These are phyloP conservation scores for Mallotus nudiflorus DNA, from an alignment of 345 rosid species.

Conservation along the genomic window DNA sequence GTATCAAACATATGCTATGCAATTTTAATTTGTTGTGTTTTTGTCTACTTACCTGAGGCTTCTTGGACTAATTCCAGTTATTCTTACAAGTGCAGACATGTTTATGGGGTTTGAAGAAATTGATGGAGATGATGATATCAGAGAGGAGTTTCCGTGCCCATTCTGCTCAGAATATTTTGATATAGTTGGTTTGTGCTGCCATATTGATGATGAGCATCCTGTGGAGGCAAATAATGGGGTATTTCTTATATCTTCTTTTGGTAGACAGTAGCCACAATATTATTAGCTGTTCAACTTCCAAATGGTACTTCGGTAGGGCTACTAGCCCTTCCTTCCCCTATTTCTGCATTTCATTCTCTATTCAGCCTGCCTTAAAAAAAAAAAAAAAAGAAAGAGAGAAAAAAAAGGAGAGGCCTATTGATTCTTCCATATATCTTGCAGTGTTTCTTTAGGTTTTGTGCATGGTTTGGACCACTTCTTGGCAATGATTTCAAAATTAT, in stretches of 20 bases:
- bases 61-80: slow-evolving; percentile 9
- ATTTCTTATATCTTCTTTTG: slow-evolving; percentile 21
- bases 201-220: slow-evolving; percentile 89
- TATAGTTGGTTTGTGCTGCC: slow-evolving; percentile 86
- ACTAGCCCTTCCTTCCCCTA: no score
- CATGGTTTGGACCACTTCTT: background rate
- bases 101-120: slow-evolving; percentile 82
- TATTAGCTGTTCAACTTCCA: background rate
- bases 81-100: slow-evolving; percentile 56
- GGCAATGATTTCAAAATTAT: background rate
- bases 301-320: no score
- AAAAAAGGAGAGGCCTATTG: no score
- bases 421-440: background rate
- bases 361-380: no score
- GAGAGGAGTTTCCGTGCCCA: slow-evolving; percentile 96
- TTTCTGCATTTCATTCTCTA: no score
- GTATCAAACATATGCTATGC: background rate
- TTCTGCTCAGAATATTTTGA: slow-evolving; percentile 89
- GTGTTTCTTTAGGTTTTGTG: slow-evolving; percentile 4
- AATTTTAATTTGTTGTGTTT: background rate
- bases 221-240: slow-evolving; percentile 90
- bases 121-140: slow-evolving; percentile 83
- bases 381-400: no score
- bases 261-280: background rate
- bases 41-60: background rate